These are phyloP conservation scores for Achlya hypogyna DNA, from an alignment of 352 stramenopile genomes.

Conservation along the genomic window DNA sequence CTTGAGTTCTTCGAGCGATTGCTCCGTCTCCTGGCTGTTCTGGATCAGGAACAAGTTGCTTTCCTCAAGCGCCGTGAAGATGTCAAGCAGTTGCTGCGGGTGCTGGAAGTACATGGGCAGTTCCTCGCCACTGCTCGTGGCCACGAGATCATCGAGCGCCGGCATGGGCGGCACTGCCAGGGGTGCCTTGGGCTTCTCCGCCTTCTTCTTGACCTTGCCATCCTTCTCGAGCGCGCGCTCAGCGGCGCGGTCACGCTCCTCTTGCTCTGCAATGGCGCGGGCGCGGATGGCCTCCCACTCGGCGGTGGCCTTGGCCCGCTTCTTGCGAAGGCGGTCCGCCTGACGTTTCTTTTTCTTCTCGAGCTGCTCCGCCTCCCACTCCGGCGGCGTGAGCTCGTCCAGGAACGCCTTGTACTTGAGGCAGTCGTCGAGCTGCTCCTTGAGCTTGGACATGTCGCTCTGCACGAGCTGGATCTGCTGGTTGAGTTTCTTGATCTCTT, in stretches of 20 bases:
- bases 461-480: slow-evolving; percentile 92
- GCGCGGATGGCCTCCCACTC: slow-evolving; percentile 58
- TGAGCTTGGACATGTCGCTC: slow-evolving; percentile 92
- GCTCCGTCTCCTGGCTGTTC: slow-evolving; percentile 92
- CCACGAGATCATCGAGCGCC: slow-evolving; percentile 49
- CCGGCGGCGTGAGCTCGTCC: slow-evolving; percentile 82
- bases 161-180: slow-evolving; percentile 41
- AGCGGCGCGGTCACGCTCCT: slow-evolving; percentile 54
- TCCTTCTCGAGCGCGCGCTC: slow-evolving; percentile 54
- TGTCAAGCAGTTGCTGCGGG: slow-evolving; percentile 88
- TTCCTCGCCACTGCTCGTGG: slow-evolving; percentile 82
- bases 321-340: slow-evolving; percentile 46
- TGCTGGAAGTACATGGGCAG: slow-evolving; percentile 94
- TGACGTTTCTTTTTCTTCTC: slow-evolving; percentile 62
- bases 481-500: slow-evolving; percentile 94
- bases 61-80: slow-evolving; percentile 90
- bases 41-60: slow-evolving; percentile 95
- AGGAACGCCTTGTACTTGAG: slow-evolving; percentile 91
- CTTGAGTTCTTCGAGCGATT: slow-evolving; percentile 91
- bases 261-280: slow-evolving; percentile 47
- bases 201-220: slow-evolving; percentile 36
- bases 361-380: slow-evolving; percentile 78
- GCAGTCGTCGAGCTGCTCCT: slow-evolving; percentile 90
- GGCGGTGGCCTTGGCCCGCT: slow-evolving; percentile 55
- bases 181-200: slow-evolving; percentile 32